Percentiles rank a stretch among this genome's conserved stretches.
These are phyloP conservation scores for Bipolaris oryzae DNA, from an alignment of 2,329 filamentous ascomycete genomes.

Conservation along the genomic window DNA sequence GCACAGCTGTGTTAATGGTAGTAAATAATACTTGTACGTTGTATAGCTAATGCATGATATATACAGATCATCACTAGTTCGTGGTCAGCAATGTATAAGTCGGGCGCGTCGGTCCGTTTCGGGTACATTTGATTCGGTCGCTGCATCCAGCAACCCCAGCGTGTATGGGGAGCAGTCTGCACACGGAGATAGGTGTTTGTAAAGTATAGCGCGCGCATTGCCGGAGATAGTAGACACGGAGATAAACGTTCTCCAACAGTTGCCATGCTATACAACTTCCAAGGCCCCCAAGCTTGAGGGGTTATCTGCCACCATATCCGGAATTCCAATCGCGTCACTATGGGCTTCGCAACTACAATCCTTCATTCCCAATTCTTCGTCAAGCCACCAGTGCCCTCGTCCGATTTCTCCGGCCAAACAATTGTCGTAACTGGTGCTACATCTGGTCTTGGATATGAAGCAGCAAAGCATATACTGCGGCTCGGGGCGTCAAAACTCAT, in stretches of 20 bases:
- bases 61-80: neutral
- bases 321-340: neutral
- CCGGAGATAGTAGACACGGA: constrained; percentile 1
- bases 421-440: constrained; percentile 57
- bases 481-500: constrained; percentile 53
- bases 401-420: constrained; percentile 43
- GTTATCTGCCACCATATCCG: neutral
- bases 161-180: neutral
- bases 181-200: constrained; percentile 1
- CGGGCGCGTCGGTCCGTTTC: constrained; percentile 1
- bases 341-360: constrained; percentile 22
- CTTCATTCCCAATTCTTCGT: constrained; percentile 50
- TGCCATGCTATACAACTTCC: neutral
- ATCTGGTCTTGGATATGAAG: constrained; percentile 54
- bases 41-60: neutral
- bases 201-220: too few relatives aligned
- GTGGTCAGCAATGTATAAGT: neutral
- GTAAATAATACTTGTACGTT: neutral
- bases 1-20: neutral
- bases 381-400: constrained; percentile 36
- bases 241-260: neutral
- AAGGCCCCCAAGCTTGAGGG: neutral
- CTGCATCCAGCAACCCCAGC: neutral
- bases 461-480: constrained; percentile 50
- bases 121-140: constrained; percentile 2